Conservation (phyloP, 2,329 filamentous ascomycete genomes). For the Ophiostoma montium region DNA sequence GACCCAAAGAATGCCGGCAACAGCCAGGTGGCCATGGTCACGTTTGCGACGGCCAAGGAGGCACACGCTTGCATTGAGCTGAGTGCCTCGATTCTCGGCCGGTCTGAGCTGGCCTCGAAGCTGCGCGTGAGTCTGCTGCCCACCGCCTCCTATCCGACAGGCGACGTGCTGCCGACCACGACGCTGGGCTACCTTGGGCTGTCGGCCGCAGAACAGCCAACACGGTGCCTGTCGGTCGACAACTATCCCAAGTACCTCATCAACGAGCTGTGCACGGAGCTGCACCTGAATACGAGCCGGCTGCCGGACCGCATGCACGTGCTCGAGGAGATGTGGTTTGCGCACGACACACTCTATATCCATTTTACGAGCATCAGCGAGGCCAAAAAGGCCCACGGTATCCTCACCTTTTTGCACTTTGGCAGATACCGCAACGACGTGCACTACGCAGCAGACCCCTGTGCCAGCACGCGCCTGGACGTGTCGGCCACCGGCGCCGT, state of each 20-base stretch:
- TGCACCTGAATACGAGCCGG: not conserved
- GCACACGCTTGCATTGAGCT: not conserved
- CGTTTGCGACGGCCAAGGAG: constrained; percentile 7
- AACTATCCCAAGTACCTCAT: constrained; percentile 8
- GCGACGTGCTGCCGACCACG: not conserved
- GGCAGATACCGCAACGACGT: constrained; percentile 5
- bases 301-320: not conserved
- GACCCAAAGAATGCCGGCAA: not conserved
- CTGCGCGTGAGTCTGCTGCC: constrained; percentile 1
- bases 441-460: constrained; percentile 8
- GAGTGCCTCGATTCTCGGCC: not conserved
- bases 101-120: not conserved
- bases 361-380: constrained; percentile 11
- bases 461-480: not conserved
- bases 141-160: constrained; percentile 10
- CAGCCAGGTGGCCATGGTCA: constrained; percentile 8
- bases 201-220: not conserved
- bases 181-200: not conserved
- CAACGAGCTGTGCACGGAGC: constrained; percentile 9
- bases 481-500: not conserved
- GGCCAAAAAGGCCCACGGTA: constrained; percentile 5
- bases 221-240: constrained; percentile 9
- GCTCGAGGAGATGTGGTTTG: constrained; percentile 13
- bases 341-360: constrained; percentile 6
- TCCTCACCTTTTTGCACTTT: constrained; percentile 7